phyloP scores from a whole-genome alignment of 106 monocot genomes.

The Gastrodia elata region DNA sequence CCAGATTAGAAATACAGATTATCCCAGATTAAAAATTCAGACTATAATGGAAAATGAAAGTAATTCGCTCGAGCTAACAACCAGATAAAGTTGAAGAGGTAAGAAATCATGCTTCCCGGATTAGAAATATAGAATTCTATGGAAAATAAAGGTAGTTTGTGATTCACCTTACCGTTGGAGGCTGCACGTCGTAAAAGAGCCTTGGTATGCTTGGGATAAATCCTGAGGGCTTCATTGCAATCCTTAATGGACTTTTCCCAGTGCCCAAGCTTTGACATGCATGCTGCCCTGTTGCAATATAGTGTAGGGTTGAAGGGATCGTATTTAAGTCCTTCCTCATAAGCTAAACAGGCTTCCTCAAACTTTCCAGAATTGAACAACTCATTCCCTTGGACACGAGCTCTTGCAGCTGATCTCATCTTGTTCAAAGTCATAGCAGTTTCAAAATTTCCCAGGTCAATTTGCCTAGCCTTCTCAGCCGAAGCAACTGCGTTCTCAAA shows the following conservation, averaged over 20 bases:
- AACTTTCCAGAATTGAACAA: constrained; percentile 50
- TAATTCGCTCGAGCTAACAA: too few relatives aligned
- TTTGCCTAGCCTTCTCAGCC: constrained; percentile 31
- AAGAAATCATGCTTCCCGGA: background rate
- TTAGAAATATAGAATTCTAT: background rate
- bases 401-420: constrained; percentile 40
- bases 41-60: too few relatives aligned
- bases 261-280: constrained; percentile 60
- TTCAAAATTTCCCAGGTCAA: constrained; percentile 43
- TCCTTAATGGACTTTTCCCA: constrained; percentile 68
- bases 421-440: constrained; percentile 19
- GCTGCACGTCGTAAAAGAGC: constrained; percentile 74
- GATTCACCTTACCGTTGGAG: constrained; percentile 59
- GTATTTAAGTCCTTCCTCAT: constrained; percentile 54
- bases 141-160: background rate
- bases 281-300: constrained; percentile 72
- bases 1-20: background rate
- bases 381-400: constrained; percentile 50
- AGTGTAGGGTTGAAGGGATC: constrained; percentile 56
- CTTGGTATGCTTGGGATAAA: constrained; percentile 60
- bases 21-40: too few relatives aligned
- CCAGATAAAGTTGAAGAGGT: background rate
- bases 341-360: constrained; percentile 51
- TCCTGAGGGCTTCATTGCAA: constrained; percentile 55
- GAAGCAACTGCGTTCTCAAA: constrained; percentile 57